Base-by-base conservation (phyloP, 345 rosid species). In the Lumnitzera littorea region DNA sequence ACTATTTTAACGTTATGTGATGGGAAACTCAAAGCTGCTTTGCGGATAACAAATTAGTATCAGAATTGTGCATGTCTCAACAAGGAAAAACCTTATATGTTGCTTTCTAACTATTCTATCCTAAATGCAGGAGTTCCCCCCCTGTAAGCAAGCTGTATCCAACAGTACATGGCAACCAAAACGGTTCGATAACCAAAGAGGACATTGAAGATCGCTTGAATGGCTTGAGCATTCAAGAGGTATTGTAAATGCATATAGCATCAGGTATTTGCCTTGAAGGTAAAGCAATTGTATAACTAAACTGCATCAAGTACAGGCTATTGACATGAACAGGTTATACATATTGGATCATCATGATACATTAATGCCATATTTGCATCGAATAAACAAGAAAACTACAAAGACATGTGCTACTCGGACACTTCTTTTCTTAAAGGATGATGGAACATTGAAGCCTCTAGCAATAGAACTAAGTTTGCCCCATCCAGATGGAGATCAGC, bases 51-150 rank as follows among this genome's bases (percentile, higher is more conserved):
- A 36, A 36, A 36, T 36, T 36, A 36, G 43, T 5, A 36, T 4
- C 43, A 36, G 43, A 36, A 9, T 9, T 36, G 43, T 9, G 1
- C 43, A 7, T 36, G 11, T 9, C 43, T 36, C 11, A 36, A 36
- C 43, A 36, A 9, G 11, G 11, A 5, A 7, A 7, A 9, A 7
- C 43, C 43, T 36, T 14, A 50, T 50, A 7, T 50, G 53, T 50
- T 50, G 10, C 53, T 6, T 50, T 50, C n/a, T 14, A 3, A 15
- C 53, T 50, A 20, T 15, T 50, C 20, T 14, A 14, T 14, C 20
- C n/a, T 0, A 17, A 15, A 15, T 60, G 53, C 68, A 77, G 81
- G 73, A 67, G 59, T 77, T 77, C 60, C 78, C 78, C 78, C 46
- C 82, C 82, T 0, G 57, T 55, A 54, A 77, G 82, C 74, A 55